Evolutionary conservation across 768 basidiomycete species (phyloP).

Genomic region (Mycena epipterygia): DNA sequence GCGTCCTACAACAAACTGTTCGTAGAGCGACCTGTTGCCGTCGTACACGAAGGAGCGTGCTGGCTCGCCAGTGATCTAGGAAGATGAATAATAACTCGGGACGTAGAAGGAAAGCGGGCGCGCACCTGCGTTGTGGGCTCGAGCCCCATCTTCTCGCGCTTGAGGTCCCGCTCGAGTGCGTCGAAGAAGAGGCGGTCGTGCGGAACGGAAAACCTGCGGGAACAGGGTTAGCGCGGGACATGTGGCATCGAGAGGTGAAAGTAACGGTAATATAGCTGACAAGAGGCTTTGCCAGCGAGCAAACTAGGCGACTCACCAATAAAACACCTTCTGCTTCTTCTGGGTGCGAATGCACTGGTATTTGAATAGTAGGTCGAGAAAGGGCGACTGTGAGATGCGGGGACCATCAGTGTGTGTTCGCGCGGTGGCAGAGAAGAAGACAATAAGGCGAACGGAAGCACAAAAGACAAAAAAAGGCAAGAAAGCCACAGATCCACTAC

Average conservation of each 20-base stretch:
- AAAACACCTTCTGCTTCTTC: slow-evolving; percentile 99
- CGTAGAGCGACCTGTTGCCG: slow-evolving; percentile 85
- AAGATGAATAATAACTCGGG: background rate
- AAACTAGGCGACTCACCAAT: slow-evolving; percentile 76
- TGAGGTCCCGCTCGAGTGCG: slow-evolving; percentile 95
- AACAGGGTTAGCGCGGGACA: background rate
- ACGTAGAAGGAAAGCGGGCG: background rate
- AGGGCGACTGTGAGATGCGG: no score
- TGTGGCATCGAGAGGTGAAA: no score
- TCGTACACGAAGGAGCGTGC: slow-evolving; percentile 92
- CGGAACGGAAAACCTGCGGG: slow-evolving; percentile 93
- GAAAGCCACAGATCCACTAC: no score
- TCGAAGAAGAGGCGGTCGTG: slow-evolving; percentile 98
- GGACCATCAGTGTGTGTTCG: no score
- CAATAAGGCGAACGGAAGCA: no score
- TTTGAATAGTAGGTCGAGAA: slow-evolving; percentile 94
- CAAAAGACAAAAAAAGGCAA: no score
- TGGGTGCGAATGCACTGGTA: slow-evolving; percentile 97
- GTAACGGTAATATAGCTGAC: no score
- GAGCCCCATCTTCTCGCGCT: slow-evolving; percentile 92
- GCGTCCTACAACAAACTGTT: slow-evolving; percentile 75
- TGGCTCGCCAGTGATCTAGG: slow-evolving; percentile 77
- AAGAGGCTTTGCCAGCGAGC: no score
- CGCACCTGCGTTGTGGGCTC: slow-evolving; percentile 81
- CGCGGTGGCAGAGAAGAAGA: no score